These are phyloP conservation scores for Sphaerulina musiva DNA, from an alignment of 2,329 filamentous ascomycete species.

Conservation along the genomic window DNA sequence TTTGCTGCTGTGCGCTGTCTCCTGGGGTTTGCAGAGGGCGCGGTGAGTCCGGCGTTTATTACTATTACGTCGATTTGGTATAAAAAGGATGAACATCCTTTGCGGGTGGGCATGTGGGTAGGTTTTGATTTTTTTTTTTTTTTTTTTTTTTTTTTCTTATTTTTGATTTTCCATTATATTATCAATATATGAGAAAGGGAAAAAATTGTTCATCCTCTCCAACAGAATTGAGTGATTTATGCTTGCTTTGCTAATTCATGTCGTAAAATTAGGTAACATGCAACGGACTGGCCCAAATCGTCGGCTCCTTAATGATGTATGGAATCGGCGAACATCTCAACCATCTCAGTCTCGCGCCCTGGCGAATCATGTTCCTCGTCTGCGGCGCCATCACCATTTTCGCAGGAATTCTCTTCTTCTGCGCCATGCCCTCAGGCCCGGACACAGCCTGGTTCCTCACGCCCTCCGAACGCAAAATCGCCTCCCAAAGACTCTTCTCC, in stretches of 20 bases:
- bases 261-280: conserved; percentile 31
- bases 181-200: too few relatives aligned
- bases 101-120: conserved; percentile 33
- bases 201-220: too few relatives aligned
- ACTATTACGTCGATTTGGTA: conserved; percentile 39
- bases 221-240: too few relatives aligned
- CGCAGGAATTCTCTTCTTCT: conserved; percentile 42
- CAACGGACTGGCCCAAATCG: conserved; percentile 44
- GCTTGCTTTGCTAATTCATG: too few relatives aligned
- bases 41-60: conserved; percentile 43
- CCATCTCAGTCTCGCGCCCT: conserved; percentile 38
- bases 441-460: conserved; percentile 47
- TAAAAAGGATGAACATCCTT: conserved; percentile 28
- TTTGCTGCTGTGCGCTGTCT: conserved; percentile 27
- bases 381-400: conserved; percentile 44
- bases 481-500: conserved; percentile 35
- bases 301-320: conserved; percentile 47
- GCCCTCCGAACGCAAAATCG: conserved; percentile 39
- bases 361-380: conserved; percentile 46
- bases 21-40: conserved; percentile 43
- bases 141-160: too few relatives aligned
- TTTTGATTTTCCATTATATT: too few relatives aligned
- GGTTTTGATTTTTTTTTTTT: too few relatives aligned
- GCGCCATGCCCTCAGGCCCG: conserved; percentile 44
- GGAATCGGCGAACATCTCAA: conserved; percentile 42